These are phyloP conservation scores for Argentina anserina DNA, from an alignment of 306 rosid genomes.

Conservation along the genomic window DNA sequence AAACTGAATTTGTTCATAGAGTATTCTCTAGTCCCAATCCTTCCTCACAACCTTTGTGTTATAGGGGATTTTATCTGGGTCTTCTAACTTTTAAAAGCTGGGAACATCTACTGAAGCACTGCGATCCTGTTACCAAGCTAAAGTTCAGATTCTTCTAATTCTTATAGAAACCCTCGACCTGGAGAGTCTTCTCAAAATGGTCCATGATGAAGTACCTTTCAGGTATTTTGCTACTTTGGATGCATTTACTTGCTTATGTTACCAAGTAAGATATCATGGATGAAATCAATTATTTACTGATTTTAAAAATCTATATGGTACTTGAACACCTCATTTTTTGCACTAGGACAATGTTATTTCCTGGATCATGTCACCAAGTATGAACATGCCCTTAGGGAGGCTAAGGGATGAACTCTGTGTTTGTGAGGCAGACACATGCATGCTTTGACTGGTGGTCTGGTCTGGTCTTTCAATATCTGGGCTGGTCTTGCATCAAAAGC, in stretches of 20 bases:
- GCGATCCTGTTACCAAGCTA: conserved; percentile 55
- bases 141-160: conserved; percentile 74
- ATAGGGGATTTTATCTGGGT: conserved; percentile 75
- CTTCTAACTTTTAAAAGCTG: conserved; percentile 70
- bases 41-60: conserved; percentile 29
- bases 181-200: conserved; percentile 90
- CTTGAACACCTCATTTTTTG: neutral
- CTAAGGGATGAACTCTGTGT: neutral
- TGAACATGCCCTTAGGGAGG: neutral
- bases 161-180: conserved; percentile 81
- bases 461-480: too few species aligned
- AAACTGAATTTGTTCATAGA: conserved; percentile 14
- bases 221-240: conserved; percentile 46
- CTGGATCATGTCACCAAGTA: neutral
- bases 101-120: conserved; percentile 63
- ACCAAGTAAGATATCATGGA: neutral
- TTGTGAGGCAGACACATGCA: neutral
- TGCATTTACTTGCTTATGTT: conserved; percentile 12
- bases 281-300: neutral
- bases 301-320: neutral
- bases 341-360: neutral
- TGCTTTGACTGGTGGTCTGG: too few species aligned
- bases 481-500: too few species aligned
- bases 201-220: conserved; percentile 82
- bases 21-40: conserved; percentile 16